Base-by-base conservation (phyloP, 306 rosid genomes). In the Begonia peltatifolia region DNA sequence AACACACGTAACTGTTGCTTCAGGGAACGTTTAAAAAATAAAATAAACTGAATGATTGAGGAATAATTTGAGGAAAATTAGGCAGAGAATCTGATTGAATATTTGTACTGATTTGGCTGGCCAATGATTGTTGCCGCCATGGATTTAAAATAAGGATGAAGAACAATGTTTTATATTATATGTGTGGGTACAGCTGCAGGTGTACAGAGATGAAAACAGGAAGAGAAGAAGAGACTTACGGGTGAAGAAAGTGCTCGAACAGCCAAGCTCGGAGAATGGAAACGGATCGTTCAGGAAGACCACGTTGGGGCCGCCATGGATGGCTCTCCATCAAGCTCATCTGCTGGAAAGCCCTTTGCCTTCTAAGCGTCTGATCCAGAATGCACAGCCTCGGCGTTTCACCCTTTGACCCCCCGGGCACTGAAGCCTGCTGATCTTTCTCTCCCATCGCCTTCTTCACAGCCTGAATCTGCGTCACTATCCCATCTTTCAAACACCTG, bases 241-340 rank as follows among this genome's bases (percentile, higher is more conserved):
- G 97, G 63, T 89, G 95, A 69, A 89, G 88, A 74, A 89, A 89
- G 76, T 89, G 97, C 60, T 89, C 97, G 35, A 89, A 89, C 14
- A 89, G 97, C 97, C 97, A 89, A 53, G 97, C 93, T 0, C 97
- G 67, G 6, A 89, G 95, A 48, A 89, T 66, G 0, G 97, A 84
- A 54, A 89, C 97, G 3, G 97, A 83, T 6, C 95, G 65, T 41
- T 89, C 95, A 0, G 97, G 97, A 25, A 89, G 97, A 66, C 97
- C 97, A 12, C 97, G 97, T 57, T 89, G 97, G 42, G 97, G 97
- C 20, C 97, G 67, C 97, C 97, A 89, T 1, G 99, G 99, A 59
- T 92, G 99, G 9, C 63, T 79, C 56, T 92, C 99, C 93, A 92
- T 86, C 80, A 92, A 70, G 70, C 47, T 77, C 62, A 87, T 83